Evolutionary conservation across 2,329 filamentous ascomycete genomes (phyloP).

Genomic region (Diaporthe nobilis): DNA sequence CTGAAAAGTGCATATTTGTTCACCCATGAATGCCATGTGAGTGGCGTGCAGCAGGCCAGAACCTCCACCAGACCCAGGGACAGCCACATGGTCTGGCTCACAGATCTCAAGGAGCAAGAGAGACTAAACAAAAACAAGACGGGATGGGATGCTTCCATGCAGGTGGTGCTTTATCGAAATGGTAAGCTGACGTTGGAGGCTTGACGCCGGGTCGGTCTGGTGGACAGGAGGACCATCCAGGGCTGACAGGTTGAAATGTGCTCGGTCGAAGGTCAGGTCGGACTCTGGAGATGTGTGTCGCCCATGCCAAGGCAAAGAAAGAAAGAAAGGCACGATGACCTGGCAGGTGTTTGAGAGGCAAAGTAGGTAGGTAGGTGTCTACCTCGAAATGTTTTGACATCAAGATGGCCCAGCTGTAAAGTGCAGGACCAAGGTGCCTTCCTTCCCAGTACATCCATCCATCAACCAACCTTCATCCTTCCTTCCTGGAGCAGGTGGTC

Average conservation of each 20-base stretch:
- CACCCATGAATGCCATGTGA: neutral
- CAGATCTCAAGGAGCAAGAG: neutral
- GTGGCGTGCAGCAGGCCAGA: neutral
- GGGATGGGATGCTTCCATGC: neutral
- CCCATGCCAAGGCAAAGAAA: neutral
- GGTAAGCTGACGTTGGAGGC: slow-evolving; percentile 14
- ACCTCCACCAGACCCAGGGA: neutral
- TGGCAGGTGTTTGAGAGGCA: neutral
- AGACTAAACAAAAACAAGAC: neutral
- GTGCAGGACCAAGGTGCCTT: too few species aligned
- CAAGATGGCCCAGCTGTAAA: too few species aligned
- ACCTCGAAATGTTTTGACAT: too few species aligned
- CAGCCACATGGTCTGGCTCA: neutral
- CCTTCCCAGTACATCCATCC: too few species aligned
- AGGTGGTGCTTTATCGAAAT: neutral
- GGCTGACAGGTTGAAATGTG: neutral
- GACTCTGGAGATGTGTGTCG: neutral
- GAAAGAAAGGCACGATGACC: neutral
- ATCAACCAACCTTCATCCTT: too few species aligned
- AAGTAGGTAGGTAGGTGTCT: neutral
- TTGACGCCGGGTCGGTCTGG: neutral
- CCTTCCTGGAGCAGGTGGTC: too few species aligned
- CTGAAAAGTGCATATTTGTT: neutral
- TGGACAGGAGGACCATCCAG: neutral
- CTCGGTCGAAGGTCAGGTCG: neutral